phyloP scores from a whole-genome alignment of 805 yeast species.

The Pichia rugopelliculosa region DNA sequence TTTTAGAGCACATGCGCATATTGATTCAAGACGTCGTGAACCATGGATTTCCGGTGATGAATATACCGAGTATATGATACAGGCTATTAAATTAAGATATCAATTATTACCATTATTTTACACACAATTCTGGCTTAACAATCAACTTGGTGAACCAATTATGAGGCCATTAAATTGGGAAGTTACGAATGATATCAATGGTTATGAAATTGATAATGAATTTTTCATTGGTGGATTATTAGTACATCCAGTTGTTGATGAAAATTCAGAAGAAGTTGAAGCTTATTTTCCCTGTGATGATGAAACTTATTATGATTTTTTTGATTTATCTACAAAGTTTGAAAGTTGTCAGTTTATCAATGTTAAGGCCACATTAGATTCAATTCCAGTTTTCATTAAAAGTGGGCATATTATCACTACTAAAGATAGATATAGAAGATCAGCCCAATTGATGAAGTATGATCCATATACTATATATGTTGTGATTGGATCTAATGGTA shows the following conservation, averaged over 20 bases:
- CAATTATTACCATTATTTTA: conserved; percentile 70
- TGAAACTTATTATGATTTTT: conserved; percentile 50
- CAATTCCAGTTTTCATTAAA: conserved; percentile 63
- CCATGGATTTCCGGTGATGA: conserved; percentile 85
- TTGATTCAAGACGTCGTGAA: conserved; percentile 86
- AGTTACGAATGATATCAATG: conserved; percentile 36
- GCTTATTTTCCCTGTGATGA: conserved; percentile 46
- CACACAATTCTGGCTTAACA: conserved; percentile 65
- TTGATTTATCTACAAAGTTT: conserved; percentile 25
- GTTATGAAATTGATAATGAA: conserved; percentile 68
- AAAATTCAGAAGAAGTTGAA: conserved; percentile 34
- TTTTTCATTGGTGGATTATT: conserved; percentile 69
- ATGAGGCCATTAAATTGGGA: conserved; percentile 61
- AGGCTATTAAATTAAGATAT: conserved; percentile 70
- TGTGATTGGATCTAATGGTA: conserved; percentile 42
- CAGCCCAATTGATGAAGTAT: conserved; percentile 60
- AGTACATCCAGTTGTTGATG: conserved; percentile 72
- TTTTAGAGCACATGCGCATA: conserved; percentile 94
- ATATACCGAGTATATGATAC: conserved; percentile 54
- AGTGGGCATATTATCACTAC: conserved; percentile 74
- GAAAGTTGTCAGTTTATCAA: conserved; percentile 32
- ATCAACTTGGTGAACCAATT: conserved; percentile 59
- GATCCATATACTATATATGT: conserved; percentile 79
- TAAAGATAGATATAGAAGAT: conserved; percentile 72
- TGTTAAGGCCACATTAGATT: conserved; percentile 41